Evolutionary conservation across 179 eudicot genomes (phyloP), one percentile per base, ranked within the genome.

Genomic region (Vitellaria paradoxa): DNA sequence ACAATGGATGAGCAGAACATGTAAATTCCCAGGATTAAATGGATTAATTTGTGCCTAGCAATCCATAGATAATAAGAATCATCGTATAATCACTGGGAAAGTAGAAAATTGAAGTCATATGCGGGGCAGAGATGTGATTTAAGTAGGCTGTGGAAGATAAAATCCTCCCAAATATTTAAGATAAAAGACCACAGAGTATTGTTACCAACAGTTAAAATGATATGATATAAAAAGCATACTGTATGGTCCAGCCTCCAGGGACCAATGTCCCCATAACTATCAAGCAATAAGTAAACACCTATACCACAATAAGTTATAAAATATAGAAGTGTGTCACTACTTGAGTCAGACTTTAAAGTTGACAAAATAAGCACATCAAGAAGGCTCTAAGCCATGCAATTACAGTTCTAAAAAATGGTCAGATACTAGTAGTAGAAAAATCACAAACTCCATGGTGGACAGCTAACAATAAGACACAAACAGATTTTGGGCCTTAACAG

Each of bases 401-500:
- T 10, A 2, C 23, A 50, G 53, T 11, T 4, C 53, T 50, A 50
- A 37, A 66, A 42, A 66, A 7, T 42, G 24, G 12, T 52, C 7
- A 42, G 45, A 67, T 18, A 18, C 53, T 18, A 45, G 70, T 21
- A 10, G n/a, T 20, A n/a, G 72, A 68, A 68, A 68, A 17, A 10
- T 10, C 14, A 9, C 72, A 55, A 50, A 68, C 5, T 57, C 50
- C 21, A 9, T 4, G 20, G 56, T 45, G 15, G 2, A 30, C 37
- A 30, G 37, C 37, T 2, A 68, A 47, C 47, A 53, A 71, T 15
- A 55, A 24, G n/a, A 26, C 12, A 37, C 15, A 53, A 55, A 0
- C 61, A 53, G 50, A 72, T 24, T 53, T 71, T 68, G 72, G 62
- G 74, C 37, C 59, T 26, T 71, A 7, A 6, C 47, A 72, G 65